Base-by-base conservation (phyloP, 805 yeast species). In the Metschnikowia peoriensis region DNA sequence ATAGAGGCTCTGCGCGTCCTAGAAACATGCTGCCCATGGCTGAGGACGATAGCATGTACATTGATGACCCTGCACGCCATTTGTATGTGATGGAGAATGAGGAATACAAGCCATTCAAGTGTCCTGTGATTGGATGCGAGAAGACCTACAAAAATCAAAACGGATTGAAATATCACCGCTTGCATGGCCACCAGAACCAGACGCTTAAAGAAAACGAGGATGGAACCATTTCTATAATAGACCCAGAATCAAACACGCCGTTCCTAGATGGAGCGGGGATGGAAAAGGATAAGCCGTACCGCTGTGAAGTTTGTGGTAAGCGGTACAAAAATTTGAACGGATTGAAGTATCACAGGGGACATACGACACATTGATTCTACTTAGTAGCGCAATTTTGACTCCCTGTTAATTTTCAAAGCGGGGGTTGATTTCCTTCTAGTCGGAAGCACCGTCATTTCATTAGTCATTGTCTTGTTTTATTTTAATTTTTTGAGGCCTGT, bases 251-350 rank as follows among this genome's bases (percentile, higher is more conserved):
- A 38, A 90, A 89, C 64, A 82, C 91, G 52, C 96, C 97, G 9
- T 89, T 89, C 66, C 89, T 93, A 40, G 97, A 93, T 68, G 96
- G 96, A 6, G 86, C 90, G 71, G 96, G 92, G 22, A 81, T 90
- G 82, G 99, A 94, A 70, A 92, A 90, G 76, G 99, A 94, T 75
- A 94, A 94, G 75, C 99, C 99, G 38, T 94, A 93, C 70, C 81
- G 97, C 66, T 94, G 99, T 72, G 98, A 94, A 73, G 97, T 93
- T 41, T 94, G 99, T 73, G 98, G 98, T 53, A 94, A 93, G 72
- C 77, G 99, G 52, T 94, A 94, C 75, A 94, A 94, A 78, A 94
- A 94, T 66, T 76, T 94, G 64, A 94, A 94, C 69, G 99, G 99
- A 28, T 78, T 94, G 70, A 94, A 94, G 72, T 94, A 94, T 70